Conservation (phyloP, 2,329 filamentous ascomycete genomes). For the Ophiostoma ips region DNA sequence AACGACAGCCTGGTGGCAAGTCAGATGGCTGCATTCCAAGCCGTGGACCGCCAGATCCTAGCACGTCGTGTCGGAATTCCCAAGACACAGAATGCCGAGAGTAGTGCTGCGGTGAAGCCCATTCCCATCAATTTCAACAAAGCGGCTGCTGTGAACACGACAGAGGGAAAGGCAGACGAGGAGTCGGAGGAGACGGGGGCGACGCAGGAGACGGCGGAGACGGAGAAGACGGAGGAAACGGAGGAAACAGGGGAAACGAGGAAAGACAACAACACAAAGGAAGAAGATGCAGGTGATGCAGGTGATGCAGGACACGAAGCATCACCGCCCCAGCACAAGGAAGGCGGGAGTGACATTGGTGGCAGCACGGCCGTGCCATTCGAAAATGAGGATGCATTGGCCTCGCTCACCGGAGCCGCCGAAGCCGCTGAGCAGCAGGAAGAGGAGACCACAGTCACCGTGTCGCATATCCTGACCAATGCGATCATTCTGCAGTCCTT, state of each 20-base stretch:
- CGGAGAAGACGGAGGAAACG: not conserved
- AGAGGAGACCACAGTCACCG: constrained; percentile 39
- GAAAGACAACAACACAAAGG: too few relatives aligned
- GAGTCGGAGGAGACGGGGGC: not conserved
- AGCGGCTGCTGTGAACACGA: not conserved
- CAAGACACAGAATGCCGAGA: not conserved
- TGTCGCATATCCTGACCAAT: constrained; percentile 70
- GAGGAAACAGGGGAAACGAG: not conserved
- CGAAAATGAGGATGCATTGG: constrained; percentile 11
- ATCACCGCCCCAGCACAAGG: not conserved
- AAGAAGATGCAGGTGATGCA: not conserved
- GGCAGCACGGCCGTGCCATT: constrained; percentile 7
- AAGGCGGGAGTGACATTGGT: constrained; percentile 4
- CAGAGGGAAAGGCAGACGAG: not conserved
- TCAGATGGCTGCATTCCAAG: constrained; percentile 47
- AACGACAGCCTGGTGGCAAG: constrained; percentile 27
- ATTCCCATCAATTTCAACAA: not conserved
- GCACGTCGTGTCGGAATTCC: constrained; percentile 39
- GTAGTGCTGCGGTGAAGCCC: not conserved
- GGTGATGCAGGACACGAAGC: not conserved
- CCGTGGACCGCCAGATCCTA: constrained; percentile 48
- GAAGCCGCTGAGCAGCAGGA: not conserved
- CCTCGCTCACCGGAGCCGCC: not conserved
- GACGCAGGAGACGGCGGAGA: not conserved
- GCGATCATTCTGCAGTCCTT: constrained; percentile 69